These are phyloP conservation scores for Lizonia empirigonia DNA, from an alignment of 2,329 filamentous ascomycete genomes.

Conservation along the genomic window DNA sequence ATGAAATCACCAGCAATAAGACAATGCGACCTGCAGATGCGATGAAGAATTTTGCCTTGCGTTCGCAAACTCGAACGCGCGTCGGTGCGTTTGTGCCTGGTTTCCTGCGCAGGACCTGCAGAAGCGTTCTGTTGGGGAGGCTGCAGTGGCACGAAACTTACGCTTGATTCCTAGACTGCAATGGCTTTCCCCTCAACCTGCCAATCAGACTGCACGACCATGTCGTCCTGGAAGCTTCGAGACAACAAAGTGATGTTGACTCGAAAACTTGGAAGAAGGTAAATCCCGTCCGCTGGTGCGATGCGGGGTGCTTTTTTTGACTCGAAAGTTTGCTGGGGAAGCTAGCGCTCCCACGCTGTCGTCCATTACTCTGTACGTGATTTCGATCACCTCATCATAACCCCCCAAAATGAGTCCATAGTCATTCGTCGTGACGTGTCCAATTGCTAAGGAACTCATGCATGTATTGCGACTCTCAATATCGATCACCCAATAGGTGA, in stretches of 20 bases:
- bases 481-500: background rate
- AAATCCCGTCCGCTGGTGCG: slow-evolving; percentile 1
- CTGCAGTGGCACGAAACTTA: slow-evolving; percentile 7
- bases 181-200: background rate
- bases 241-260: background rate
- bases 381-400: background rate
- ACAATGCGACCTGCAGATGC: background rate
- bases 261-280: background rate
- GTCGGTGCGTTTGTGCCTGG: slow-evolving; percentile 8
- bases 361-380: background rate
- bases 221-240: background rate
- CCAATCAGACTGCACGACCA: slow-evolving; percentile 3
- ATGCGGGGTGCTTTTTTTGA: background rate
- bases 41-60: background rate
- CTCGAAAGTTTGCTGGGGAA: background rate
- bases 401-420: background rate
- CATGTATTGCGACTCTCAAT: background rate
- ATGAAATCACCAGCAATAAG: background rate
- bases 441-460: background rate
- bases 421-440: background rate
- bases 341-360: background rate
- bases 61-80: slow-evolving; percentile 1
- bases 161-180: slow-evolving; percentile 1
- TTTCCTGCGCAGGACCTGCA: slow-evolving; percentile 34
- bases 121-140: slow-evolving; percentile 23